Evolutionary conservation across 129 eudicot genomes (phyloP).

Genomic region (Flaveria brownii): DNA sequence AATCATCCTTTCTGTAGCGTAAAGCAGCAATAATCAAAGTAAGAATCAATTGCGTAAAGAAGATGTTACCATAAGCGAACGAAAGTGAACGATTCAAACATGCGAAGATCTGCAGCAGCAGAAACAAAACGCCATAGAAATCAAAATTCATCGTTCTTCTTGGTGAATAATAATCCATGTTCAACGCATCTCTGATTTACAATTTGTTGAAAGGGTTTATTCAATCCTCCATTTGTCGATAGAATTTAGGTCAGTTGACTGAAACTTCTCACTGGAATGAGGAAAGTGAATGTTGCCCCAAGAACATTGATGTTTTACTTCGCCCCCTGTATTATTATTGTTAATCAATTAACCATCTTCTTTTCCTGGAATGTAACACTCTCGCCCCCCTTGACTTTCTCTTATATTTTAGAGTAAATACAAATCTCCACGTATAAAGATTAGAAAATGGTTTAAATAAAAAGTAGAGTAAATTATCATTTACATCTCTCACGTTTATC

Average conservation of each 20-base stretch:
- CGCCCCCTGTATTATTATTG: not conserved
- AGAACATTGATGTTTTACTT: constrained; percentile 3
- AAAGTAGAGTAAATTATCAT: no score
- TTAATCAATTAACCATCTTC: not conserved
- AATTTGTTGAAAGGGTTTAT: not conserved
- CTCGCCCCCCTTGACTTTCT: no score
- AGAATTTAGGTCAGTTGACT: constrained; percentile 29
- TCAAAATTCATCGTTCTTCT: constrained; percentile 35
- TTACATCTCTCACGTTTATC: no score
- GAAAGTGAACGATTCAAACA: constrained; percentile 41
- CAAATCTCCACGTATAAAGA: no score
- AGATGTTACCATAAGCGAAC: constrained; percentile 46
- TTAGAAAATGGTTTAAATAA: no score
- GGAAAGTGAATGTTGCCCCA: constrained; percentile 8
- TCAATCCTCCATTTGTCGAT: constrained; percentile 17
- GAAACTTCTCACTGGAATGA: constrained; percentile 14
- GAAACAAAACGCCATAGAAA: constrained; percentile 36
- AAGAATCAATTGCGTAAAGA: constrained; percentile 18
- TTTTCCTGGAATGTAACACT: no score
- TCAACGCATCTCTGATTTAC: constrained; percentile 16
- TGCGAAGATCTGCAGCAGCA: constrained; percentile 41
- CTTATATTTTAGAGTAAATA: no score
- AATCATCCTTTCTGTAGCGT: constrained; percentile 1
- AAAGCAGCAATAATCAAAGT: not conserved
- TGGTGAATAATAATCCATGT: constrained; percentile 14